Evolutionary conservation across 768 basidiomycete genomes (phyloP).

Genomic region (Hygrocybe coccinea): DNA sequence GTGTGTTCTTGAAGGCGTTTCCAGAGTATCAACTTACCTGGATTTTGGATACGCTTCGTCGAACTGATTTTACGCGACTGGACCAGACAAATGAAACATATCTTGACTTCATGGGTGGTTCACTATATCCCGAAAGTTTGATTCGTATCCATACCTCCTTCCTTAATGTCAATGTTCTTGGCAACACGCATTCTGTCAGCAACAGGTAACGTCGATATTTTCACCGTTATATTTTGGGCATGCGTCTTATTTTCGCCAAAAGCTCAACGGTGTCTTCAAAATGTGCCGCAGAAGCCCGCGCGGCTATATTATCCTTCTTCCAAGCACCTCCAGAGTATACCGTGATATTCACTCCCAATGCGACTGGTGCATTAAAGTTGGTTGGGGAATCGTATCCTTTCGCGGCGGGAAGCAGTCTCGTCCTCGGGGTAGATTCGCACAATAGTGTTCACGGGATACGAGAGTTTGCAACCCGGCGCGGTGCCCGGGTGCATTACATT

Average conservation of each 20-base stretch:
- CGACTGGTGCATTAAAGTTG: constrained; percentile 73
- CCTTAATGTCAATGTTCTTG: constrained; percentile 60
- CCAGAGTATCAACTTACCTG: constrained; percentile 62
- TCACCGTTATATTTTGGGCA: neutral
- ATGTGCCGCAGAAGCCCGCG: constrained; percentile 64
- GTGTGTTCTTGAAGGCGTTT: constrained; percentile 17
- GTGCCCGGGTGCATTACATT: constrained; percentile 60
- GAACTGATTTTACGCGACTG: constrained; percentile 56
- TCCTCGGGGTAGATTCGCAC: constrained; percentile 75
- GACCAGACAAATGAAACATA: constrained; percentile 66
- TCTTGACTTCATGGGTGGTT: constrained; percentile 84
- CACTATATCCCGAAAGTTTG: constrained; percentile 74
- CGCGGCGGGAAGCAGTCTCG: constrained; percentile 47
- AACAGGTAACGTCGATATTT: constrained; percentile 56
- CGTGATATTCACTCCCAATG: constrained; percentile 78
- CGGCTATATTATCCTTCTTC: constrained; percentile 72
- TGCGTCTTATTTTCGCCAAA: constrained; percentile 10
- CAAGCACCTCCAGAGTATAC: constrained; percentile 70
- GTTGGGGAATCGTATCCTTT: constrained; percentile 81
- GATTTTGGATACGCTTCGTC: constrained; percentile 64
- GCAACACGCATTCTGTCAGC: constrained; percentile 82
- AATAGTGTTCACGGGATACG: constrained; percentile 83
- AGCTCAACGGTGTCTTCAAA: constrained; percentile 70
- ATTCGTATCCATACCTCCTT: constrained; percentile 67
- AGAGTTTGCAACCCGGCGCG: constrained; percentile 55